These are phyloP conservation scores for Orychophragmus violaceus DNA, from an alignment of 345 rosid genomes.

Conservation along the genomic window DNA sequence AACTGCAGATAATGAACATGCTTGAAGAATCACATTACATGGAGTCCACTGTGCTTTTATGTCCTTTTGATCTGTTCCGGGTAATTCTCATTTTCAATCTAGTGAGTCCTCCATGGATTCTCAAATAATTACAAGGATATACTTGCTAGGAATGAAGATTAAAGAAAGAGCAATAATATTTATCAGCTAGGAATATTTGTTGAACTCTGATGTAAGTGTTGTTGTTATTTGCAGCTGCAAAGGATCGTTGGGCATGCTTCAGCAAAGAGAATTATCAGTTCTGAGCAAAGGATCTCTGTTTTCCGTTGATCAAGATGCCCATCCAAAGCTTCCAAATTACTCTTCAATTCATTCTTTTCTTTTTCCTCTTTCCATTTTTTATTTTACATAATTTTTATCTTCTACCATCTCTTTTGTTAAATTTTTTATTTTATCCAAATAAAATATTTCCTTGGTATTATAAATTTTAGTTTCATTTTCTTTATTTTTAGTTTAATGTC, in stretches of 20 bases:
- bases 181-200: not conserved
- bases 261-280: conserved; percentile 56
- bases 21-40: conserved; percentile 49
- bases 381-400: too few species aligned
- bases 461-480: too few species aligned
- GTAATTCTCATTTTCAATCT: conserved; percentile 33
- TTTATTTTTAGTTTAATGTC: too few species aligned
- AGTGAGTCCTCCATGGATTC: not conserved
- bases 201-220: not conserved
- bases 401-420: too few species aligned
- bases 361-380: too few species aligned
- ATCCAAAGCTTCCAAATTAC: not conserved
- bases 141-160: not conserved
- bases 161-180: not conserved
- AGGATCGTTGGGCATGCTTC: conserved; percentile 62
- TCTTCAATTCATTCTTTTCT: too few species aligned
- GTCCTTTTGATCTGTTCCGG: conserved; percentile 56
- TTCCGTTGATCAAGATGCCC: not conserved
- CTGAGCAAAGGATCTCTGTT: conserved; percentile 39
- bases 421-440: too few species aligned
- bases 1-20: conserved; percentile 64
- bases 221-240: conserved; percentile 48
- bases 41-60: conserved; percentile 67
- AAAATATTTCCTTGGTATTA: too few species aligned
- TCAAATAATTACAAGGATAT: not conserved